Conservation (phyloP, 306 rosid species). For the Elaeagnus macrophylla region DNA sequence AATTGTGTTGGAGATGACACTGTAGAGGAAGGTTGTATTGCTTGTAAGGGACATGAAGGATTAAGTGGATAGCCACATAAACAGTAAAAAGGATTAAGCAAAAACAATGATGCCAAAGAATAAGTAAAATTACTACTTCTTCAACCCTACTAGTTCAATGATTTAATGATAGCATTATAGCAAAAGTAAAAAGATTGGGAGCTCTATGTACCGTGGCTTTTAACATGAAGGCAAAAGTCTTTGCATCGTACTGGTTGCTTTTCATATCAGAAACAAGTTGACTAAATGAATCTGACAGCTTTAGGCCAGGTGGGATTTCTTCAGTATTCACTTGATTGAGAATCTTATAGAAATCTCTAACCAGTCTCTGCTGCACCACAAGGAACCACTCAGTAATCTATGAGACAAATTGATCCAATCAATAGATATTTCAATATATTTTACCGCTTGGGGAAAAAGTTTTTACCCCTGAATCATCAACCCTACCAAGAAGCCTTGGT, state of each 20-base stretch:
- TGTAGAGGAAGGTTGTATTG: too few species aligned
- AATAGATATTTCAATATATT: not conserved
- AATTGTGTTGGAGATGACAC: too few species aligned
- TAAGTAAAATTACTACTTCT: too few species aligned
- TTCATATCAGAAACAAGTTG: constrained; percentile 83
- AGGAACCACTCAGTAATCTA: too few species aligned
- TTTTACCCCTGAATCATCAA: constrained; percentile 92
- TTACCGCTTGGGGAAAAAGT: constrained; percentile 14
- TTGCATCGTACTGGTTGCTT: constrained; percentile 72
- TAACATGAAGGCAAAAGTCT: constrained; percentile 70
- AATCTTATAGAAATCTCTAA: constrained; percentile 74
- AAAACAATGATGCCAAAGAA: too few species aligned
- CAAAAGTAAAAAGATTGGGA: too few species aligned
- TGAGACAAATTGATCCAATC: too few species aligned
- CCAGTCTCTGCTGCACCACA: constrained; percentile 41
- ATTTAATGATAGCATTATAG: too few species aligned
- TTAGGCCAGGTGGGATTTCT: constrained; percentile 71
- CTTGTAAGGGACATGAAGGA: too few species aligned
- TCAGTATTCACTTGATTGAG: constrained; percentile 79
- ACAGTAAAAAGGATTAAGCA: too few species aligned
- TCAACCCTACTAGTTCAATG: too few species aligned
- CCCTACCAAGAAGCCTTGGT: constrained; percentile 92
- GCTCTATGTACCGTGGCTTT: constrained; percentile 70
- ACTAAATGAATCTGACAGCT: constrained; percentile 73
- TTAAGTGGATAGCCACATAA: too few species aligned